A percentile compares a stretch with the other conserved stretches of the same genome.
These are phyloP conservation scores for Cenchrus americanus DNA, from an alignment of 176 grass and related monocot species.

Conservation along the genomic window DNA sequence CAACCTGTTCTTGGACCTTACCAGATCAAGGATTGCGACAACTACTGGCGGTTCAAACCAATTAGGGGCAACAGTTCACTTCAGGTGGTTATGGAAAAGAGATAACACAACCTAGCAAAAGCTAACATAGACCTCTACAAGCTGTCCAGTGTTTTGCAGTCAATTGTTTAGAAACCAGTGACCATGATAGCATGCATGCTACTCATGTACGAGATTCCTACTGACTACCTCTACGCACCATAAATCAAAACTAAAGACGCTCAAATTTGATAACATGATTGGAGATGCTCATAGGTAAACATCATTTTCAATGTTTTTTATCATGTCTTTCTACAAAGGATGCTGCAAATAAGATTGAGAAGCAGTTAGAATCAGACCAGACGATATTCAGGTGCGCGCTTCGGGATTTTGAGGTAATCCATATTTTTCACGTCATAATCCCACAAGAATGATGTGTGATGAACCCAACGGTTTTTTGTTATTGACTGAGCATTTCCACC, in stretches of 20 bases:
- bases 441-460: slow-evolving; percentile 98
- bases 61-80: neutral
- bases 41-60: neutral
- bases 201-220: neutral
- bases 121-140: neutral
- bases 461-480: slow-evolving; percentile 90
- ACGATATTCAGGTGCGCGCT: slow-evolving; percentile 74
- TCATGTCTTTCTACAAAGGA: neutral
- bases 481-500: slow-evolving; percentile 98
- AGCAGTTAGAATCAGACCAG: slow-evolving; percentile 39
- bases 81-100: neutral
- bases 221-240: neutral
- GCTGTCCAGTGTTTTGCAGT: neutral
- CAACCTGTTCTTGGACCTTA: neutral
- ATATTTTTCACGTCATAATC: slow-evolving; percentile 91
- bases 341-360: slow-evolving; percentile 7
- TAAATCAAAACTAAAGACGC: neutral
- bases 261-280: slow-evolving; percentile 9
- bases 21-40: neutral
- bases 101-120: neutral
- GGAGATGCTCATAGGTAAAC: slow-evolving; percentile 2
- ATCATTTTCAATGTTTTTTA: neutral
- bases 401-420: slow-evolving; percentile 79
- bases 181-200: neutral
- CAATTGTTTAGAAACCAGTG: neutral